These are phyloP conservation scores for Debaryomyces sp. DNA, from an alignment of 1,139 yeast species.

Conservation along the genomic window DNA sequence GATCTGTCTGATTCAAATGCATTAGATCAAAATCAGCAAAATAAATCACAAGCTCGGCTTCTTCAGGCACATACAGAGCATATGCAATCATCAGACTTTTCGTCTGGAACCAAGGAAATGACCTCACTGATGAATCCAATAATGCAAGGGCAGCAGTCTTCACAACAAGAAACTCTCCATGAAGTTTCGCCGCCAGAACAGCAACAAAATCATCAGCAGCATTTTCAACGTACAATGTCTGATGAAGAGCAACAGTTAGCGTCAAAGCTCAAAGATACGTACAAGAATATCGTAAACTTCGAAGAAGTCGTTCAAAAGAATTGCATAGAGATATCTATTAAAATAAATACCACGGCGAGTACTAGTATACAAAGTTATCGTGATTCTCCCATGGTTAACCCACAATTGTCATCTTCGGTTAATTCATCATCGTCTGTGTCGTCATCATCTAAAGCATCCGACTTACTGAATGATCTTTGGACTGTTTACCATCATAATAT, in stretches of 20 bases:
- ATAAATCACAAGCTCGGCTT: constrained; percentile 9
- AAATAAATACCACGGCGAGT: constrained; percentile 42
- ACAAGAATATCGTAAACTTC: constrained; percentile 64
- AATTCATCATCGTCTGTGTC: constrained; percentile 21
- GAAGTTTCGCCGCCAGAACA: constrained; percentile 9
- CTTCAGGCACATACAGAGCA: constrained; percentile 9
- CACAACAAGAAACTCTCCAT: constrained; percentile 10
- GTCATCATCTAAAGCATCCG: constrained; percentile 41
- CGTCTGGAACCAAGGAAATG: background rate
- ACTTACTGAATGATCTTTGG: constrained; percentile 68
- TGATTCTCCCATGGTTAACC: constrained; percentile 20
- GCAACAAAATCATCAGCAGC: constrained; percentile 17
- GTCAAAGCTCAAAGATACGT: constrained; percentile 71
- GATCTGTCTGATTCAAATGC: constrained; percentile 47
- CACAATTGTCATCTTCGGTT: constrained; percentile 21
- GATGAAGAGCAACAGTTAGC: constrained; percentile 75
- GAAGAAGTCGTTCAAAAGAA: constrained; percentile 73
- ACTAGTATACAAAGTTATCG: constrained; percentile 20
- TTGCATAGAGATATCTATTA: constrained; percentile 56
- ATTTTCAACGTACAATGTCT: constrained; percentile 40
- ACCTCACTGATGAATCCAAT: background rate
- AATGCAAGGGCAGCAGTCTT: background rate
- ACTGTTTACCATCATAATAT: constrained; percentile 68
- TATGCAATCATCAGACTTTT: background rate
- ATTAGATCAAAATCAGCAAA: constrained; percentile 11